Percentiles rank a stretch among this genome's conserved stretches.
phyloP scores from a whole-genome alignment of 73 alveolate species.

The Paraurostyla sp. region DNA sequence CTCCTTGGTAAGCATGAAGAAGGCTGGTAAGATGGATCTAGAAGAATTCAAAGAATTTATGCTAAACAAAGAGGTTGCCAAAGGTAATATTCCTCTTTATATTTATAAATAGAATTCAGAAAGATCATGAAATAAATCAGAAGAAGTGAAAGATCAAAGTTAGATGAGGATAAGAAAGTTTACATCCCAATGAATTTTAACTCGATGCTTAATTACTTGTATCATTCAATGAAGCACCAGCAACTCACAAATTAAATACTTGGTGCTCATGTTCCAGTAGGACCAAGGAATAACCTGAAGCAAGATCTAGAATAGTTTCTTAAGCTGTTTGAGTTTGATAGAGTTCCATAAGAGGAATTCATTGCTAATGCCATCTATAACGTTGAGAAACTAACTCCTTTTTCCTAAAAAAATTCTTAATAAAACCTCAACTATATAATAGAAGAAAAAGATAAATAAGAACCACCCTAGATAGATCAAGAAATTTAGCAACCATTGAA shows the following conservation, averaged over 20 bases:
- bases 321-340: slow-evolving; percentile 31
- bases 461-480: too few species aligned
- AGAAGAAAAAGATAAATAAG: too few species aligned
- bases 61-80: slow-evolving; percentile 23
- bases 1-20: neutral
- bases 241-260: neutral
- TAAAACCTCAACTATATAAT: too few species aligned
- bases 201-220: slow-evolving; percentile 25
- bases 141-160: neutral
- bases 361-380: too few species aligned
- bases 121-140: neutral
- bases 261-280: neutral
- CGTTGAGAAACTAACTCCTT: too few species aligned
- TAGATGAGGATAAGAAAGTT: slow-evolving; percentile 21
- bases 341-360: slow-evolving; percentile 40
- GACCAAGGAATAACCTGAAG: neutral
- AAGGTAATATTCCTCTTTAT: neutral
- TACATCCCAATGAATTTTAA: slow-evolving; percentile 42
- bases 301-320: slow-evolving; percentile 2
- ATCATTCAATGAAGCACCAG: slow-evolving; percentile 21
- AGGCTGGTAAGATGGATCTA: slow-evolving; percentile 41
- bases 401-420: too few species aligned
- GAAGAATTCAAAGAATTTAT: slow-evolving; percentile 44
- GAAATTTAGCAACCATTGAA: too few species aligned
- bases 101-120: slow-evolving; percentile 18